A percentile compares a stretch with the other conserved stretches of the same genome.
Evolutionary conservation across 768 basidiomycete genomes (phyloP).

Genomic region (Dioszegia aurantiaca): DNA sequence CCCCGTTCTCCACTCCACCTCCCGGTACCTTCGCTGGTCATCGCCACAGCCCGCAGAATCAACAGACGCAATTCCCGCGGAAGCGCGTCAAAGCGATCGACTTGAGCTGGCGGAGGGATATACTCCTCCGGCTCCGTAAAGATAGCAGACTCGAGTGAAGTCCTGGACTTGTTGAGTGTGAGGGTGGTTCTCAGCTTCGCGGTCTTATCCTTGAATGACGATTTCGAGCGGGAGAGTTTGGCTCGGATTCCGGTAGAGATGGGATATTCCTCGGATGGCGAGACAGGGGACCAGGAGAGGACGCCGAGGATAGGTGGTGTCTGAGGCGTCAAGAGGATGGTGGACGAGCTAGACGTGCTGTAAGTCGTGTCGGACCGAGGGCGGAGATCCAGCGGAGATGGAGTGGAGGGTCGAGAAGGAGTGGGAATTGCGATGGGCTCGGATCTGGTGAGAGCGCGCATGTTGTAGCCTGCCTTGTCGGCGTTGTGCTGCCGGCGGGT

Average conservation of each 20-base stretch:
- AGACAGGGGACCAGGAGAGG: neutral
- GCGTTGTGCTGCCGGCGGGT: neutral
- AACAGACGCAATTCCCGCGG: conserved; percentile 35
- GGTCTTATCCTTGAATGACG: neutral
- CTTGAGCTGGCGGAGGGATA: neutral
- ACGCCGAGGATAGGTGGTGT: conserved; percentile 6
- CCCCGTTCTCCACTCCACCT: conserved; percentile 28
- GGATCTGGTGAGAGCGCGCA: neutral
- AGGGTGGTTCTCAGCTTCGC: neutral
- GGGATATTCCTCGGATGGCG: neutral
- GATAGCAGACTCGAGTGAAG: neutral
- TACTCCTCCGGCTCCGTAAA: neutral
- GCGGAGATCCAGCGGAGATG: neutral
- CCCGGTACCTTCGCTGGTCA: conserved; percentile 7
- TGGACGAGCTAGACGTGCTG: neutral
- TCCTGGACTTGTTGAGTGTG: neutral
- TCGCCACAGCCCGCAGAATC: conserved; percentile 23
- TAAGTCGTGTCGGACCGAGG: conserved; percentile 6
- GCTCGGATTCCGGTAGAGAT: neutral
- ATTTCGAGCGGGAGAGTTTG: conserved; percentile 1
- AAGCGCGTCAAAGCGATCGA: conserved; percentile 24
- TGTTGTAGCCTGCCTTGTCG: neutral
- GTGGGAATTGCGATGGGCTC: conserved; percentile 1
- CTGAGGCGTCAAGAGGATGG: neutral
- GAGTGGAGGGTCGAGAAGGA: conserved; percentile 5